These are phyloP conservation scores for Seiridium unicorne DNA, from an alignment of 2,329 filamentous ascomycete species.

Conservation along the genomic window DNA sequence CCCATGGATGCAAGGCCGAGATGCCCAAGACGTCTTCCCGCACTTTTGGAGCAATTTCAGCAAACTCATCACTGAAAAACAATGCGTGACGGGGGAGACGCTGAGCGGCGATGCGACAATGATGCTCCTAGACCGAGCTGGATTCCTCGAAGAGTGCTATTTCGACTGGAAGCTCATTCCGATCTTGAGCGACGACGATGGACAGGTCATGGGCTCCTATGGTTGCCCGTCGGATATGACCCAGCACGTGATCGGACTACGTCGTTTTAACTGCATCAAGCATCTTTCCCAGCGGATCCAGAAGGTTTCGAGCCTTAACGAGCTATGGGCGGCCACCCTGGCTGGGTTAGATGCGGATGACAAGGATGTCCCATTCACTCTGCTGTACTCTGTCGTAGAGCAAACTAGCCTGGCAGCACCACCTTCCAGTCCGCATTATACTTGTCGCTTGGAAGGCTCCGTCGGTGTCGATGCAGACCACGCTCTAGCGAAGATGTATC, in stretches of 20 bases:
- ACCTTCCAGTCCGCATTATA: slow-evolving; percentile 12
- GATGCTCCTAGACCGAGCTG: slow-evolving; percentile 29
- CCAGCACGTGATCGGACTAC: slow-evolving; percentile 30
- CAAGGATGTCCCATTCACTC: slow-evolving; percentile 28
- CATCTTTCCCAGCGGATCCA: slow-evolving; percentile 31
- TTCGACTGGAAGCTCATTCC: slow-evolving; percentile 42
- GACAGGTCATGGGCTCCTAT: slow-evolving; percentile 28
- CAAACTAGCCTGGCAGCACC: slow-evolving; percentile 15
- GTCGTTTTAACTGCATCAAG: slow-evolving; percentile 36
- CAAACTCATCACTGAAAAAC: slow-evolving; percentile 23
- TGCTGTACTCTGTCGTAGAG: slow-evolving; percentile 28
- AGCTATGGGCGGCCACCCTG: slow-evolving; percentile 30
- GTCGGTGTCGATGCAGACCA: slow-evolving; percentile 16
- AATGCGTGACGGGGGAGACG: slow-evolving; percentile 18
- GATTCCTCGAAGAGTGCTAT: slow-evolving; percentile 36
- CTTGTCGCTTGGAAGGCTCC: slow-evolving; percentile 17
- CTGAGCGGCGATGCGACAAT: slow-evolving; percentile 21
- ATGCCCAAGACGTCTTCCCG: slow-evolving; percentile 37
- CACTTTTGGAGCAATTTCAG: slow-evolving; percentile 30
- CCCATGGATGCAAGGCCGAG: slow-evolving; percentile 30
- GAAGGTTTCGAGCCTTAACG: slow-evolving; percentile 24
- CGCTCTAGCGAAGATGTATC: slow-evolving; percentile 13
- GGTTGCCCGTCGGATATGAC: slow-evolving; percentile 24
- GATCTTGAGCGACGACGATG: slow-evolving; percentile 31
- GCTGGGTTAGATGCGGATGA: slow-evolving; percentile 20